Base-by-base conservation (phyloP, 2,329 filamentous ascomycete genomes). In the Didymella pomorum region DNA sequence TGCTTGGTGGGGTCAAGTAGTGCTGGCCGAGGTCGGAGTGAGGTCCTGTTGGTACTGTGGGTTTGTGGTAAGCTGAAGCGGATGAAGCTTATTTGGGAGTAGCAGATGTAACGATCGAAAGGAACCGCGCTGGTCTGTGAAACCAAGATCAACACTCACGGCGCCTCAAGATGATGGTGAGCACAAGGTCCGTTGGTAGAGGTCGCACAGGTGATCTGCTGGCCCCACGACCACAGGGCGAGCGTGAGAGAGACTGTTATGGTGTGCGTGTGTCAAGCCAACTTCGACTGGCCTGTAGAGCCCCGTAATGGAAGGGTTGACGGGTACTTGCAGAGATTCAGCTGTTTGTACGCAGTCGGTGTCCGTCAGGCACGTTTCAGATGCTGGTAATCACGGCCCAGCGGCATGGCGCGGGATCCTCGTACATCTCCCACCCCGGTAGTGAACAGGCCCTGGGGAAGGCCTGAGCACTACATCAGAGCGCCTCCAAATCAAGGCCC, bases 51-150 rank as follows among this genome's bases (percentile, higher is more conserved):
- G 20, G 16, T 23, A 51, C 29, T 41, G 39, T n/a, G 31, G 39
- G 4, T 12, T 26, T 41, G 41, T 54, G 56, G 21, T 42, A 20
- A 54, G 56, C 50, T 61, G 66, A 71, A 64, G 71, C 69, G 68
- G 65, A 63, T 43, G 56, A 56, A 56, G 52, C 64, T 61, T 51
- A 41, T 69, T 72, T 61, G 60, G 69, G 73, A 61, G 70, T 71
- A 74, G 70, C 65, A 62, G 53, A 73, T 73, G 71, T 72, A 72
- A 75, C 72, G 57, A 71, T 62, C 52, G 60, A 69, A 66, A 63
- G 69, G 62, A 68, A 70, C 68, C 55, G 62, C 69, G 58, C 62
- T 55, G 60, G 31, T 56, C 25, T 71, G 73, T 75, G 63, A 29
- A 58, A 74, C 72, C 45, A 45, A 47, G 33, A 31, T 52, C 56